These are phyloP conservation scores for Tulasnella sp. DNA, from an alignment of 768 basidiomycete genomes.

Conservation along the genomic window DNA sequence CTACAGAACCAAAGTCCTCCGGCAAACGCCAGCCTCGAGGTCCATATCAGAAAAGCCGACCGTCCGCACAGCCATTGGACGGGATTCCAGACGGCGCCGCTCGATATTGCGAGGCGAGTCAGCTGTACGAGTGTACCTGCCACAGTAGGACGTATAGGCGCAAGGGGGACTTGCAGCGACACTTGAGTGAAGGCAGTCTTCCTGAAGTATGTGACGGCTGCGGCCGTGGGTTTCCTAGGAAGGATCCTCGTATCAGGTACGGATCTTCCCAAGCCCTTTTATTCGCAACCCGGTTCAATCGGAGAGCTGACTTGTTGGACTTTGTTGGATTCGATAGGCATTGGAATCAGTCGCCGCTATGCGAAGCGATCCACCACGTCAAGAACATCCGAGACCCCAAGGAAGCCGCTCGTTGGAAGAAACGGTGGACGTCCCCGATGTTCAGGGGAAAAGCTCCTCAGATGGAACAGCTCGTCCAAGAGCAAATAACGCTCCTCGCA, in stretches of 20 bases:
- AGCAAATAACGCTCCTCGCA: neutral
- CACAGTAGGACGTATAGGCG: neutral
- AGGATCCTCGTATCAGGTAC: conserved; percentile 2
- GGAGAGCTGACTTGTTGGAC: too few species aligned
- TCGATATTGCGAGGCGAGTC: neutral
- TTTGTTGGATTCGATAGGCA: neutral
- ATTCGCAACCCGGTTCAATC: too few species aligned
- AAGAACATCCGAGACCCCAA: neutral
- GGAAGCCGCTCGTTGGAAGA: neutral
- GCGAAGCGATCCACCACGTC: neutral
- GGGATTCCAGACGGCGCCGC: neutral
- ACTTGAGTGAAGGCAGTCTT: neutral
- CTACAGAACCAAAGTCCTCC: neutral
- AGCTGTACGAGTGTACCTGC: neutral
- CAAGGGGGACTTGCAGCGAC: conserved; percentile 3
- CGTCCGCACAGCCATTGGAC: neutral
- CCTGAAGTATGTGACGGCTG: conserved; percentile 7
- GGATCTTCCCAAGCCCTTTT: too few species aligned
- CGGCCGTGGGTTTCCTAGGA: neutral
- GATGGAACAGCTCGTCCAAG: neutral
- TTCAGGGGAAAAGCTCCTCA: neutral
- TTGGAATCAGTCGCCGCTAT: neutral
- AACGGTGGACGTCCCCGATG: neutral
- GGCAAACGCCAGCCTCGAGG: neutral
- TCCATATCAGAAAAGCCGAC: neutral